Conservation (phyloP, 176 grass and related monocot genomes). For the Paspalum notatum region DNA sequence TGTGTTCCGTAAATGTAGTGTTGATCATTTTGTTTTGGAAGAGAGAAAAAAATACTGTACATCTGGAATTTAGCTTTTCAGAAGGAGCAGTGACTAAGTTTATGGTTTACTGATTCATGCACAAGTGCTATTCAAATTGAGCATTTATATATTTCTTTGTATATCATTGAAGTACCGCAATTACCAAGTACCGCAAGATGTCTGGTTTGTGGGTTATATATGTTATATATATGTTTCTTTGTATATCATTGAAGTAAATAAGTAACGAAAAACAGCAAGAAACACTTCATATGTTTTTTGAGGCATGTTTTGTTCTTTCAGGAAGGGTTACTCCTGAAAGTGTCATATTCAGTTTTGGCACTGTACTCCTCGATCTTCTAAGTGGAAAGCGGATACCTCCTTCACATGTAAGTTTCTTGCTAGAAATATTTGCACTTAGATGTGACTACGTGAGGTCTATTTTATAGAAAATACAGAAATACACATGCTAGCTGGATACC, state of each 20-base stretch:
- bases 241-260: constrained; percentile 4
- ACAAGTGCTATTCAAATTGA: neutral
- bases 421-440: constrained; percentile 8
- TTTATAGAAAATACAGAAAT: constrained; percentile 4
- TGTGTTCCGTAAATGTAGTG: neutral
- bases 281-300: neutral
- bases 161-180: no score
- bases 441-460: neutral
- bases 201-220: neutral
- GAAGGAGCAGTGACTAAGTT: neutral
- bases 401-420: constrained; percentile 69
- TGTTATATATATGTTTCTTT: neutral
- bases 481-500: neutral
- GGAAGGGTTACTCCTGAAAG: constrained; percentile 96
- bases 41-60: neutral
- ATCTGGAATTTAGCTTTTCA: neutral
- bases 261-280: neutral
- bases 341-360: constrained; percentile 96
- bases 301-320: constrained; percentile 44
- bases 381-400: constrained; percentile 98
- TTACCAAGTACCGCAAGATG: neutral
- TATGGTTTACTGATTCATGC: constrained; percentile 14
- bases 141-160: no score
- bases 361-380: constrained; percentile 86
- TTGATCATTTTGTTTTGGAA: neutral